Evolutionary conservation across 2,329 filamentous ascomycete species (phyloP), one percentile per base, ranked within the genome.

Genomic region (Grosmannia huntii): DNA sequence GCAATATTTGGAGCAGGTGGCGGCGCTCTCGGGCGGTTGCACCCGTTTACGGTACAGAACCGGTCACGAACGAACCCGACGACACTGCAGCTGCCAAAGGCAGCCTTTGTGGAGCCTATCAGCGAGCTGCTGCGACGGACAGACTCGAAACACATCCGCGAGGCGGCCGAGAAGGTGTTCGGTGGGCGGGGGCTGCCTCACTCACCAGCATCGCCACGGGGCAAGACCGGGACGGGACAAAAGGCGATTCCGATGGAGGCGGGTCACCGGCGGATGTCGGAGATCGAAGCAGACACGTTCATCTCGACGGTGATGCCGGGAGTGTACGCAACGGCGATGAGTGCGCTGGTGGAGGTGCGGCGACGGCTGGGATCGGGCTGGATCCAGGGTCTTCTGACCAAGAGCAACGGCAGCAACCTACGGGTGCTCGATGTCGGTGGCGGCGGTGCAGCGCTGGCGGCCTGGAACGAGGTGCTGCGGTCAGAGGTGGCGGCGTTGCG

Each of bases 401-500:
- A 82, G 64, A 75, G 75, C n/a, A 78, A 80, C 6, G 74, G 77
- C 28, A 70, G 75, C 50, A 76, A 80, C 1, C 76, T 86, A 21
- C 79, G 82, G 33, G 77, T 94, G 7, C 75, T 95, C 5, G 89
- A 95, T 67, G 84, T 84, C 5, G 89, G 89, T 9, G 82, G 82
- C 25, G 88, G 82, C 21, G 89, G 89, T 14, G 87, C 85, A 19
- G 87, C 82, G 11, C 71, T 90, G 38, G 71, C 87, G 5, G 89
- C 89, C 6, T 92, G 88, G 83, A 77, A 89, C 57, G 85, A 92
- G 63, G 77, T 97, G 11, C 65, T 95, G 16, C 78, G 84, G 61
- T 86, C 91, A 0, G 91, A 97, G 68, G 95, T 88, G 85, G 83
- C 87, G 57, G 68, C 85, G 0, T 79, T 91, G 72, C 79, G 68